Percentiles rank a stretch among this genome's conserved stretches.
Evolutionary conservation across 1,284 basidiomycete genomes (phyloP).

Genomic region (Coniferiporia weirii): DNA sequence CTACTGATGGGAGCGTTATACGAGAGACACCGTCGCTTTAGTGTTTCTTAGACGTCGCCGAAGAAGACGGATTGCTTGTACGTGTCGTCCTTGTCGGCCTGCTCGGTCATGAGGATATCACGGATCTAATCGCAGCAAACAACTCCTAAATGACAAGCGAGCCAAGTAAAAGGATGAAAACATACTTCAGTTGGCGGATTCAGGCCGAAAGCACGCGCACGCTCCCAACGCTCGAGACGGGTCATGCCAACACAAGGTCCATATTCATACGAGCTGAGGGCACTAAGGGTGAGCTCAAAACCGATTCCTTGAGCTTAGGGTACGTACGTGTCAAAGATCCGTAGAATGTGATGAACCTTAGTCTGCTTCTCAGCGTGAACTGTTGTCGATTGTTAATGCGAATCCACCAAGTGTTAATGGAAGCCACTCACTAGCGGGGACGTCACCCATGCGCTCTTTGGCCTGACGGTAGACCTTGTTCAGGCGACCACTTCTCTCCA

Average conservation of each 20-base stretch:
- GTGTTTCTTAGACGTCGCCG: slow-evolving; percentile 34
- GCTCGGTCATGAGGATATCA: slow-evolving; percentile 61
- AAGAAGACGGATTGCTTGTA: slow-evolving; percentile 49
- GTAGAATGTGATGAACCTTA: slow-evolving; percentile 65
- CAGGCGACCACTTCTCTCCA: slow-evolving; percentile 48
- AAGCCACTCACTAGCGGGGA: slow-evolving; percentile 51
- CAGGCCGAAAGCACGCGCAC: slow-evolving; percentile 76
- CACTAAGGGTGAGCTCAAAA: not conserved
- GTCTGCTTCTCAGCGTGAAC: slow-evolving; percentile 61
- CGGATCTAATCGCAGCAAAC: slow-evolving; percentile 46
- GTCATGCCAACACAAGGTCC: slow-evolving; percentile 84
- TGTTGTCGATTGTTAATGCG: slow-evolving; percentile 24
- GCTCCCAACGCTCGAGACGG: slow-evolving; percentile 83
- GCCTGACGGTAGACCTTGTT: slow-evolving; percentile 42
- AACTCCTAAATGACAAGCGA: too few relatives aligned
- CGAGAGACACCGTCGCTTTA: not conserved
- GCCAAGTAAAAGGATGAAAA: slow-evolving; percentile 6
- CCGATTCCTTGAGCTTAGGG: slow-evolving; percentile 6
- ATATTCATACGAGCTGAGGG: slow-evolving; percentile 64
- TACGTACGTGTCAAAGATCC: slow-evolving; percentile 72
- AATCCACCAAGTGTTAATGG: not conserved
- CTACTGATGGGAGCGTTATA: not conserved
- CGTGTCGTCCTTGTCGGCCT: slow-evolving; percentile 41
- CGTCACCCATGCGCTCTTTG: slow-evolving; percentile 48
- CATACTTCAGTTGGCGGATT: slow-evolving; percentile 79